These are phyloP conservation scores for Aegilops umbellulata DNA, from an alignment of 176 grass and related monocot species.

Conservation along the genomic window DNA sequence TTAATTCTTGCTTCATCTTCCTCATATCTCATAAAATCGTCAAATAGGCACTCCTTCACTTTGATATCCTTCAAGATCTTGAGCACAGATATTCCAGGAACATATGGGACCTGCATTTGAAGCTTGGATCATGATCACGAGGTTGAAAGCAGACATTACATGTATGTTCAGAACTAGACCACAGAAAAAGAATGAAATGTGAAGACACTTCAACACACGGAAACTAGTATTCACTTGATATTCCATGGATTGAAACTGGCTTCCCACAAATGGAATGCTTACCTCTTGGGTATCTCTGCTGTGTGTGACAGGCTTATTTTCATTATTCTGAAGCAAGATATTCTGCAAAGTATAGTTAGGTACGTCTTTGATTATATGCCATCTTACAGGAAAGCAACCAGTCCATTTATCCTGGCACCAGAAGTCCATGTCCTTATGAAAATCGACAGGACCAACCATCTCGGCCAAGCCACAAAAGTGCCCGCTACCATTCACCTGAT, in stretches of 20 bases:
- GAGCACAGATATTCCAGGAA: conserved; percentile 54
- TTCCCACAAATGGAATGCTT: conserved; percentile 21
- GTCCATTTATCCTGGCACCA: conserved; percentile 98
- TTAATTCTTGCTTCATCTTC: conserved; percentile 48
- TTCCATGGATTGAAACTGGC: neutral
- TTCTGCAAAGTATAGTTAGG: conserved; percentile 71
- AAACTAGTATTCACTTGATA: neutral
- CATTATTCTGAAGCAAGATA: conserved; percentile 81
- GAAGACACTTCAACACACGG: neutral
- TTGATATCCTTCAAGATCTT: conserved; percentile 65
- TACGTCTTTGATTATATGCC: conserved; percentile 95
- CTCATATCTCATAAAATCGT: conserved; percentile 83
- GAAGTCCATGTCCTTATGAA: conserved; percentile 88
- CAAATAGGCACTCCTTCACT: conserved; percentile 54
- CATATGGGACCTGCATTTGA: conserved; percentile 56
- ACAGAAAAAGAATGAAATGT: neutral
- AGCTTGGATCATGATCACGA: neutral
- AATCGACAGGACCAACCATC: conserved; percentile 89
- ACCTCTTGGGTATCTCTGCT: conserved; percentile 99
- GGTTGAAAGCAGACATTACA: neutral
- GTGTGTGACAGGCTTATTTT: conserved; percentile 92
- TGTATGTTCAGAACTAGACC: neutral
- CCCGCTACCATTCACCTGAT: conserved; percentile 82
- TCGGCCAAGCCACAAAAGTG: conserved; percentile 95
- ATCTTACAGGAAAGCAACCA: conserved; percentile 85